A percentile compares a stretch with the other conserved stretches of the same genome.
Conservation (phyloP, 176 grass and related monocot genomes). For the Otatea glauca region DNA sequence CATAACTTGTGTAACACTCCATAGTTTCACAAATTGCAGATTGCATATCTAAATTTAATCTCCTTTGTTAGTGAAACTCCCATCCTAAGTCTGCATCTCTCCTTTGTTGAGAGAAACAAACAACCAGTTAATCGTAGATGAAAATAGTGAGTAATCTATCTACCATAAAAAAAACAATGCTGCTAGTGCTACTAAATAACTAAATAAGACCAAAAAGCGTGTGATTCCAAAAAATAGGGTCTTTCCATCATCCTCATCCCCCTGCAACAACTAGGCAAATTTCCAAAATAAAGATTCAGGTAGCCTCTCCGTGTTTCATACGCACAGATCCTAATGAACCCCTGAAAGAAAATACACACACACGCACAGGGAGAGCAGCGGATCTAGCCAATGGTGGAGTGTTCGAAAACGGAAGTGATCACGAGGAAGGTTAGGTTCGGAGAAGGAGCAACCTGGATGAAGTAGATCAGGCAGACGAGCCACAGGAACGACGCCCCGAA, state of each 20-base stretch:
- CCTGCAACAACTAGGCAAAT: not conserved
- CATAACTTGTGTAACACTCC: not conserved
- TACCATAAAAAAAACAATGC: not conserved
- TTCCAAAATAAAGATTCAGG: not conserved
- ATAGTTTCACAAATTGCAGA: conserved; percentile 18
- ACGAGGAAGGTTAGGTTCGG: not conserved
- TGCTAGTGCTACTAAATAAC: not conserved
- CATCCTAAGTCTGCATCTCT: not conserved
- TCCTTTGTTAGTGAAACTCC: not conserved
- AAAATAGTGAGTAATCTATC: not conserved
- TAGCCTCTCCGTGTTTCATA: not conserved
- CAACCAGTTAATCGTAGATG: not conserved
- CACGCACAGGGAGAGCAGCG: not conserved
- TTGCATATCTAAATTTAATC: not conserved
- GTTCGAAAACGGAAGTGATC: not conserved
- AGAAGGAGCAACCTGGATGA: conserved; percentile 61
- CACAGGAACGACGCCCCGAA: conserved; percentile 74
- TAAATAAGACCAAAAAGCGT: not conserved
- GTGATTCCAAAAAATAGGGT: not conserved
- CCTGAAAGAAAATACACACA: not conserved
- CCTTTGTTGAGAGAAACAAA: not conserved
- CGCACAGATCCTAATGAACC: not conserved
- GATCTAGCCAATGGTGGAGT: not conserved
- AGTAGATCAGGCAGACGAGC: conserved; percentile 75
- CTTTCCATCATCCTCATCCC: not conserved